phyloP scores from a whole-genome alignment of 2,329 filamentous ascomycete species.

The Amauroascus niger region DNA sequence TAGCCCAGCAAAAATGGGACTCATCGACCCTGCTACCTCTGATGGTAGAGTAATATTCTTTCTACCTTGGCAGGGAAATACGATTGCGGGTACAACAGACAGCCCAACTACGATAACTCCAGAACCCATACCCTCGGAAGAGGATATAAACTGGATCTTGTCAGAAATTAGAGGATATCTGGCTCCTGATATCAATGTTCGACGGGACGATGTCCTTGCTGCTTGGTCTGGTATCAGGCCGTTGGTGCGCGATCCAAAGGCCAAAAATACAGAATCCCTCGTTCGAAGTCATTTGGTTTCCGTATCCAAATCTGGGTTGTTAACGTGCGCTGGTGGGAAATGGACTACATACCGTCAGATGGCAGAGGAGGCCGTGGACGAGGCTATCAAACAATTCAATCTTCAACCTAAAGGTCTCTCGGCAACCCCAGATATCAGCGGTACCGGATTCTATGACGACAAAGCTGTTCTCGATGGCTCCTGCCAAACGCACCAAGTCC shows the following conservation, averaged over 20 bases:
- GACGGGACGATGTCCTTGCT: slow-evolving; percentile 76
- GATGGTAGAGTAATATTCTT: slow-evolving; percentile 90
- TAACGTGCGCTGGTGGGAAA: slow-evolving; percentile 82
- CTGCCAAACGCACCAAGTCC: slow-evolving; percentile 76
- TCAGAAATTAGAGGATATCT: slow-evolving; percentile 74
- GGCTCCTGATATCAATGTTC: slow-evolving; percentile 73
- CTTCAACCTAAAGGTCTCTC: slow-evolving; percentile 49
- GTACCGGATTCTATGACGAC: slow-evolving; percentile 61
- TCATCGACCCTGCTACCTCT: slow-evolving; percentile 77
- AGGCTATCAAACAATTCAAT: slow-evolving; percentile 60
- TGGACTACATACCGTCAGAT: slow-evolving; percentile 92
- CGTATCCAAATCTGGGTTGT: slow-evolving; percentile 64
- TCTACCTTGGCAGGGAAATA: slow-evolving; percentile 86
- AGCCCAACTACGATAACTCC: slow-evolving; percentile 61
- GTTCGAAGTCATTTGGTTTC: slow-evolving; percentile 80
- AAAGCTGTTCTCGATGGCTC: slow-evolving; percentile 59
- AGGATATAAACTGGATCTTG: slow-evolving; percentile 81
- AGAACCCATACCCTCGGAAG: slow-evolving; percentile 68
- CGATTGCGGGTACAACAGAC: slow-evolving; percentile 81
- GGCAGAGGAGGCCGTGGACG: slow-evolving; percentile 81
- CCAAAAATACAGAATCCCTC: slow-evolving; percentile 74
- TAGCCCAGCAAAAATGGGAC: slow-evolving; percentile 73
- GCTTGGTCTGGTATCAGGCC: slow-evolving; percentile 85
- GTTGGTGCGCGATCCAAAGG: slow-evolving; percentile 75
- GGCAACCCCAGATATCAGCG: slow-evolving; percentile 58